Base-by-base conservation (phyloP, 202 grass and related monocot genomes). In the Musa balbisiana region DNA sequence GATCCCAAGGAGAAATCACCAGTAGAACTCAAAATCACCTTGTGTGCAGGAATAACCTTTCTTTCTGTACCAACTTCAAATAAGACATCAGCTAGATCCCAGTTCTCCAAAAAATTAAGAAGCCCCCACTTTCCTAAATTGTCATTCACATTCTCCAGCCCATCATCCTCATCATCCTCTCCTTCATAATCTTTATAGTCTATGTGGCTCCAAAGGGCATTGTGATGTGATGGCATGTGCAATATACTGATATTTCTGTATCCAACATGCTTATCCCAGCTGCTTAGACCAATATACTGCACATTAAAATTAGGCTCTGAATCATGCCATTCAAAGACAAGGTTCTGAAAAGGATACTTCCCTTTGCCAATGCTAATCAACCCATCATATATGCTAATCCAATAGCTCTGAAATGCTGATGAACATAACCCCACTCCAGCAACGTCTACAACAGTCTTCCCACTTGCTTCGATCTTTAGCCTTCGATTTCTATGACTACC, bases 251-350 rank as follows among this genome's bases (percentile, higher is more conserved):
- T 93, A 83, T 98, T 98, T 74, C 90, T 86, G 67, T 98, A 98
- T 2, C 88, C 88, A 9, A 98, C 94, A 60, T 93, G 94, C 62
- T 93, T 98, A 72, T 98, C 91, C 94, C 94, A 93, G 79, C 93
- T 92, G 79, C 86, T 92, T 24, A 98, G 72, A 25, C 94, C 94
- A 0, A 98, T 74, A 49, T 98, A 93, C 54, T 87, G 88, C 82
- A 92, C 88, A 81, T 85, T 82, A 53, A 59, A 77, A 80, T 85
- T 90, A 80, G 88, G 90, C 0, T 86, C 81, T 75, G 85, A 83
- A 78, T 98, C 90, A 9, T 85, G 83, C 90, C 90, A 98, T 55
- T 91, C 85, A 80, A 98, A 98, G 0, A 98, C 79, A 74, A 86
- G 79, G 16, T 91, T 91, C 43, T 80, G 90, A 80, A 83, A 91